Percentiles rank a stretch among this genome's conserved stretches.
Conservation (phyloP, 2,329 filamentous ascomycete species). For the Pseudogymnoascus sp. region DNA sequence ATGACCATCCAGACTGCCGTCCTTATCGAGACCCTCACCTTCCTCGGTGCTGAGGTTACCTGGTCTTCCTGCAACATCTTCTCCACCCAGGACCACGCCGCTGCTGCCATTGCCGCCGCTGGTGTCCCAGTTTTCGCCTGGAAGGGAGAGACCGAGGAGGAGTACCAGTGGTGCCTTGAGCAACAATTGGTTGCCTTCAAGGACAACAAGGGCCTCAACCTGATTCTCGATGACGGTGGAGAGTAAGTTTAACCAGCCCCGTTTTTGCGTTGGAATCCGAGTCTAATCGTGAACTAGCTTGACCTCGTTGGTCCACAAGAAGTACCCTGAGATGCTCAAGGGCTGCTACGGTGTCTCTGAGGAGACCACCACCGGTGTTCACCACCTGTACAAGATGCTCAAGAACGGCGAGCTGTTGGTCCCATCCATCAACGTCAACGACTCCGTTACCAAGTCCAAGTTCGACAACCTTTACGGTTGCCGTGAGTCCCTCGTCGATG, state of each 20-base stretch:
- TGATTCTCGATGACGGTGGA: constrained; percentile 98
- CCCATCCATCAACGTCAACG: constrained; percentile 98
- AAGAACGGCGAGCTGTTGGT: constrained; percentile 85
- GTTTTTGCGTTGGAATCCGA: not conserved
- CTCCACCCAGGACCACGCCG: constrained; percentile 97
- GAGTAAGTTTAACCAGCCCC: constrained; percentile 36
- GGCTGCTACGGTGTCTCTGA: constrained; percentile 97
- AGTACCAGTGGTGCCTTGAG: constrained; percentile 99
- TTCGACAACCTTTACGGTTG: constrained; percentile 99
- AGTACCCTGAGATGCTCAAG: constrained; percentile 98
- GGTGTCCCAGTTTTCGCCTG: constrained; percentile 79
- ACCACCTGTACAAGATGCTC: constrained; percentile 98
- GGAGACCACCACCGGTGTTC: constrained; percentile 99
- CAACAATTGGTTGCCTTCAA: constrained; percentile 97
- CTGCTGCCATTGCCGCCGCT: constrained; percentile 88
- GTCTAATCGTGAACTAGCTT: constrained; percentile 37
- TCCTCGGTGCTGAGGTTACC: constrained; percentile 95
- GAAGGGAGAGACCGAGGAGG: constrained; percentile 91
- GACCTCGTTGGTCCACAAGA: constrained; percentile 90
- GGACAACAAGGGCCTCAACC: constrained; percentile 91
- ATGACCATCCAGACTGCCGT: constrained; percentile 99
- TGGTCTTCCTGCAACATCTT: constrained; percentile 99
- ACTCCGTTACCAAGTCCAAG: constrained; percentile 99
- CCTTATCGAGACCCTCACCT: constrained; percentile 92
- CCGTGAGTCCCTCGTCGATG: constrained; percentile 96